These are phyloP conservation scores for Canavalia ensiformis DNA, from an alignment of 306 rosid genomes.

Conservation along the genomic window DNA sequence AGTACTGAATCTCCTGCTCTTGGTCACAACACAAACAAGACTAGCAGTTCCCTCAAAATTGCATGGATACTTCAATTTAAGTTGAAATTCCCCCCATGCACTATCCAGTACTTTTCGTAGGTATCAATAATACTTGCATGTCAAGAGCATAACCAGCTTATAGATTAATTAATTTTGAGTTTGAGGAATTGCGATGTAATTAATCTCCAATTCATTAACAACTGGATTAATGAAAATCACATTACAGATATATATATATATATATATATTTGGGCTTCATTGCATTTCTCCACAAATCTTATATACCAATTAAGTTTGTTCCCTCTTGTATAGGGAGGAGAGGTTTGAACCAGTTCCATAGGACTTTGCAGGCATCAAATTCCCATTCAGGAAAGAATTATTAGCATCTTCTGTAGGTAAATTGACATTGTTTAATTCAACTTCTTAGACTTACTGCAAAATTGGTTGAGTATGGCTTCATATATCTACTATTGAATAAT, in stretches of 20 bases:
- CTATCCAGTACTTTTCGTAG: neutral
- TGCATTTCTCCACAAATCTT: neutral
- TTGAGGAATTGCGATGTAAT: neutral
- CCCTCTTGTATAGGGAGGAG: neutral
- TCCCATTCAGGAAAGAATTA: neutral
- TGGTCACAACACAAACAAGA: neutral
- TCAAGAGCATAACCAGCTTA: neutral
- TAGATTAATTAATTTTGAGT: neutral
- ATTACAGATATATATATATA: neutral
- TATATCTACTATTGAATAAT: slow-evolving; percentile 5
- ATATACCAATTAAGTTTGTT: neutral
- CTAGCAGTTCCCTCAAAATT: neutral
- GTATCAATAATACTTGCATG: neutral
- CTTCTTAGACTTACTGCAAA: slow-evolving; percentile 26
- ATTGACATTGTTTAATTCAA: neutral
- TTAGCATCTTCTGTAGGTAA: neutral
- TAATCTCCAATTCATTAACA: neutral
- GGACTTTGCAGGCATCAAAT: neutral
- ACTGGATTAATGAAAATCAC: neutral
- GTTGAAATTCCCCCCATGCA: neutral
- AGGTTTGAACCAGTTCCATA: neutral
- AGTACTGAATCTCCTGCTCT: neutral
- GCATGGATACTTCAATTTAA: neutral
- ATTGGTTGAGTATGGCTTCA: neutral
- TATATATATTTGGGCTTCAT: neutral